Percentiles rank a stretch among this genome's conserved stretches.
Evolutionary conservation across 495 filamentous ascomycete genomes (phyloP).

Genomic region (Trichoderma gamsii): DNA sequence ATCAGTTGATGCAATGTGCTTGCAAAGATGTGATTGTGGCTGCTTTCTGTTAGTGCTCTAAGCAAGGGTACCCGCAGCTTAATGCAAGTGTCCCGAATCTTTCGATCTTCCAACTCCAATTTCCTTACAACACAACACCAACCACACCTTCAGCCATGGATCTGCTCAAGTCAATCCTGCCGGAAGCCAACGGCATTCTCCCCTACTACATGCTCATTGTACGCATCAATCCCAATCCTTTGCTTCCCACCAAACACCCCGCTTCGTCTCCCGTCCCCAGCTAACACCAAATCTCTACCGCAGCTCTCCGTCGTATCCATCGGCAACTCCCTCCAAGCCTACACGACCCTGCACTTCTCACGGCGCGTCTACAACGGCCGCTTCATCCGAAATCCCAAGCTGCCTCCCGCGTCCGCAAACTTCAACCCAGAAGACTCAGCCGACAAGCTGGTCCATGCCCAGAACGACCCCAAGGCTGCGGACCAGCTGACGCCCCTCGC

Average conservation of each 20-base stretch:
- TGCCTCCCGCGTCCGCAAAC: constrained; percentile 26
- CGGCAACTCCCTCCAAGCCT: constrained; percentile 77
- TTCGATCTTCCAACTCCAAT: background rate
- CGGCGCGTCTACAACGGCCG: constrained; percentile 65
- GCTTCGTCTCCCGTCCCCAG: background rate
- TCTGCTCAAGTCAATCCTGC: constrained; percentile 32
- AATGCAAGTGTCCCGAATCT: no score
- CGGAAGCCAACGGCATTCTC: constrained; percentile 38
- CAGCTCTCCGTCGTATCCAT: constrained; percentile 72
- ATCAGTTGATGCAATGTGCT: no score
- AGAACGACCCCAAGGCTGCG: constrained; percentile 37
- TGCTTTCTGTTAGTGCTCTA: no score
- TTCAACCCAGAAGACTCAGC: constrained; percentile 43
- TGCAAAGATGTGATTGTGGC: no score
- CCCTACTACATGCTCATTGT: constrained; percentile 46
- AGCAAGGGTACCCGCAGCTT: no score
- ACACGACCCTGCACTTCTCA: constrained; percentile 65
- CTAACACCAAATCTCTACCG: constrained; percentile 12
- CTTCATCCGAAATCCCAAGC: constrained; percentile 38
- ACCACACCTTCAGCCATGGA: constrained; percentile 27
- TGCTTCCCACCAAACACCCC: background rate
- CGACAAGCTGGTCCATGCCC: constrained; percentile 37
- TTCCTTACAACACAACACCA: background rate
- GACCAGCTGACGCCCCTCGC: constrained; percentile 64
- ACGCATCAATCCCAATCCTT: constrained; percentile 21